Evolutionary conservation across 352 stramenopile genomes (phyloP), one percentile per base, ranked within the genome.

Genomic region (Pythium apleroticum): DNA sequence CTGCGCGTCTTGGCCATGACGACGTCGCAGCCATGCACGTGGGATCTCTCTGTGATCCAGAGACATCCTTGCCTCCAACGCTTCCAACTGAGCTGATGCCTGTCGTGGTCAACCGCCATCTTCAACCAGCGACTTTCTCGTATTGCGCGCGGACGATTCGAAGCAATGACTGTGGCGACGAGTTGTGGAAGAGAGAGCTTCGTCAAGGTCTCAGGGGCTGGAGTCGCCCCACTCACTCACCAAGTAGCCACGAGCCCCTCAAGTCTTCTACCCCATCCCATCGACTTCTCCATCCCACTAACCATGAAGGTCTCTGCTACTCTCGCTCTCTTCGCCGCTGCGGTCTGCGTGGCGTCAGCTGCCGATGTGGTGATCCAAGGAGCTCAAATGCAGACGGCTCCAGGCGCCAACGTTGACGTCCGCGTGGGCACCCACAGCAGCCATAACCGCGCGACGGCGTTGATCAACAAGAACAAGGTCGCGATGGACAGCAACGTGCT

Each of bases 391-490:
- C 15, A 45, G 49, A 7, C 27, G 22, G 46, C 9, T 39, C 11
- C 33, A 15, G 33, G 33, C 68, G 53, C 35, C 6, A 27, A 7
- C 0, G 9, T 55, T 28, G 56, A 55, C n/a, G 24, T 68, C 5
- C 61, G 61, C 43, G 15, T 72, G 19, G 70, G 53, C 1, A 61
- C 66, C 8, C 41, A 55, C 7, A 59, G 71, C 39, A 35, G 69
- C 9, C 55, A 72, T 7, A 72, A 72, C 63, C 30, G 50, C 12
- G 53, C 71, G 25, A 77, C 71, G 11, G 67, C 62, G 11, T 53
- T 77, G 45, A 24, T 77, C 53, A 77, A 77, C 66, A 77, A 77
- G 67, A 77, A 77, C 66, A 72, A 27, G 25, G 19, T 71, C 15
- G 60, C 63, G 1, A 72, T 56, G 49, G 67, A 69, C 66, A 74